These are phyloP conservation scores for Fusarium mexicanum DNA, from an alignment of 2,329 filamentous ascomycete genomes.

Conservation along the genomic window DNA sequence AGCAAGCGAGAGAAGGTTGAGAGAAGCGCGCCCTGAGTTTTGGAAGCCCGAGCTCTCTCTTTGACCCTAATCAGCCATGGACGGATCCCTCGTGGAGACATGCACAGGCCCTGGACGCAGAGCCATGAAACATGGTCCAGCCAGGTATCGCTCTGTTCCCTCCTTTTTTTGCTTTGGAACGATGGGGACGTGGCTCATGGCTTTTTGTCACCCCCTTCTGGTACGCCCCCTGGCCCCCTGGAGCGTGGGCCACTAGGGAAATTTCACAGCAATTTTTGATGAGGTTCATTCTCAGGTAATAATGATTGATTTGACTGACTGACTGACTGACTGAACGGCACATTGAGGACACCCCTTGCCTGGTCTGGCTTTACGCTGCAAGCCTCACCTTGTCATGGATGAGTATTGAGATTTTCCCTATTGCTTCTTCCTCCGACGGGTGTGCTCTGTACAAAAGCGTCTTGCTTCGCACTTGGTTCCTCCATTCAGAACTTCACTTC, in stretches of 20 bases:
- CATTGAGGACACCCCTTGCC: conserved; percentile 22
- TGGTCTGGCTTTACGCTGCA: conserved; percentile 15
- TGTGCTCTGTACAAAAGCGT: conserved; percentile 39
- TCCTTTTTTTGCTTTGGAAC: conserved; percentile 31
- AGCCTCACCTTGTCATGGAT: conserved; percentile 17
- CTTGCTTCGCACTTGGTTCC: conserved; percentile 34
- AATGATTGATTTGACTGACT: conserved; percentile 13
- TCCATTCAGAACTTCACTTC: conserved; percentile 30
- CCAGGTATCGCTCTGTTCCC: conserved; percentile 27
- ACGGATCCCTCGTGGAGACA: conserved; percentile 35
- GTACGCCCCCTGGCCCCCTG: conserved; percentile 21
- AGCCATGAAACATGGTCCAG: conserved; percentile 39
- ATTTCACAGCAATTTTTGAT: conserved; percentile 37
- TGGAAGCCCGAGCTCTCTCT: conserved; percentile 25
- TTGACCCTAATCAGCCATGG: conserved; percentile 27
- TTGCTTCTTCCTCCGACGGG: conserved; percentile 15
- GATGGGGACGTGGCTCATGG: conserved; percentile 16
- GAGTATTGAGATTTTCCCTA: conserved; percentile 22
- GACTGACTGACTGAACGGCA: conserved; percentile 14
- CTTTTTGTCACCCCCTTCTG: conserved; percentile 31
- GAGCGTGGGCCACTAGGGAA: conserved; percentile 21
- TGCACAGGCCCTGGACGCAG: conserved; percentile 28
- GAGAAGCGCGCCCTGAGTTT: conserved; percentile 32
- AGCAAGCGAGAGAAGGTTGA: conserved; percentile 30
- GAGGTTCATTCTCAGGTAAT: conserved; percentile 31